These are phyloP conservation scores for Lactuca saligna DNA, from an alignment of 129 eudicot genomes.

Conservation along the genomic window DNA sequence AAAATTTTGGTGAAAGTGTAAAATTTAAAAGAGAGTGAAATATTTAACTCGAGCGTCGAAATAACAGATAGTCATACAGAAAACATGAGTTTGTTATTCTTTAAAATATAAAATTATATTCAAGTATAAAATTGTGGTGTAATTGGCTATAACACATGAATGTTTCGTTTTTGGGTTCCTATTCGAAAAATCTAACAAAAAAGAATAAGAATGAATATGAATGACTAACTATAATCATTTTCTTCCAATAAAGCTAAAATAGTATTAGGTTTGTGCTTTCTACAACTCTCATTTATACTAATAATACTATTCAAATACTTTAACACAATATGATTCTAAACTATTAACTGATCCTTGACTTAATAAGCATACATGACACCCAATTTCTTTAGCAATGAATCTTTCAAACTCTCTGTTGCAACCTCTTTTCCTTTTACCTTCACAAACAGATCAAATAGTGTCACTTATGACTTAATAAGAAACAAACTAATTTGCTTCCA, in stretches of 20 bases:
- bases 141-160: no score
- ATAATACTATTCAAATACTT: slow-evolving; percentile 12
- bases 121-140: no score
- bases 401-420: slow-evolving; percentile 44
- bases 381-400: slow-evolving; percentile 36
- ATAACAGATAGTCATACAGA: no score
- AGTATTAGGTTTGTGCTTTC: slow-evolving; percentile 7
- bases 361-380: slow-evolving; percentile 3
- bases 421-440: slow-evolving; percentile 39
- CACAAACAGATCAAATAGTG: slow-evolving; percentile 12
- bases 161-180: no score
- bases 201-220: no score
- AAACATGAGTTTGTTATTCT: no score
- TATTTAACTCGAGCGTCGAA: no score
- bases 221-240: no score
- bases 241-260: neutral
- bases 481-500: neutral
- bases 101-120: no score
- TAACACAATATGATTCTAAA: neutral
- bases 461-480: slow-evolving; percentile 2
- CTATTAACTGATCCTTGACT: slow-evolving; percentile 2
- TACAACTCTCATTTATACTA: neutral
- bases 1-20: no score
- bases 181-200: no score
- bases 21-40: no score